Percentiles rank a stretch among this genome's conserved stretches.
These are phyloP conservation scores for Fusarium lateritium DNA, from an alignment of 2,329 filamentous ascomycete species.

Conservation along the genomic window DNA sequence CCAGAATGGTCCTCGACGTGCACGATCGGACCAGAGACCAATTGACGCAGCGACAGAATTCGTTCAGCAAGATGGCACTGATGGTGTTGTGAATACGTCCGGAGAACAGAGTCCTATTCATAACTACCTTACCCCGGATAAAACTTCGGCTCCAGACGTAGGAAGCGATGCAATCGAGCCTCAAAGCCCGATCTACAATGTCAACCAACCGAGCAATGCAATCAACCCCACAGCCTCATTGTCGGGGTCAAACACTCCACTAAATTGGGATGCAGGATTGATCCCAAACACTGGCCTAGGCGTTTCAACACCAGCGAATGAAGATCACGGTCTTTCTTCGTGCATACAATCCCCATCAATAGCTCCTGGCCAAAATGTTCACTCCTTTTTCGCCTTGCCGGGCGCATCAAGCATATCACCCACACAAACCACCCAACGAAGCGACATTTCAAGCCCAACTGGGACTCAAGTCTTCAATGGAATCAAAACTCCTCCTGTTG, in stretches of 20 bases:
- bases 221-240: neutral
- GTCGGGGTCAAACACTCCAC: neutral
- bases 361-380: neutral
- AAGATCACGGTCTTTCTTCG: neutral
- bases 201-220: neutral
- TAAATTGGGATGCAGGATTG: neutral
- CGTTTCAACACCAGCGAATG: neutral
- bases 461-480: slow-evolving; percentile 7
- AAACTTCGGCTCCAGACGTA: neutral
- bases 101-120: neutral
- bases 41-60: neutral
- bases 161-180: neutral
- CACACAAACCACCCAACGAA: neutral
- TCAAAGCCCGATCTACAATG: neutral
- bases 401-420: neutral
- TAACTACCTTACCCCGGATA: neutral
- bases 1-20: neutral
- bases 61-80: neutral
- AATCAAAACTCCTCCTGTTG: slow-evolving; percentile 10
- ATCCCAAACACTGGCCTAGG: neutral
- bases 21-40: slow-evolving; percentile 8
- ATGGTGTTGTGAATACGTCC: neutral
- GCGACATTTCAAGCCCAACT: neutral
- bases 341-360: neutral
- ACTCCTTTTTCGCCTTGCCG: neutral